These are phyloP conservation scores for Neurospora sp. DNA, from an alignment of 495 filamentous ascomycete species.

Conservation along the genomic window DNA sequence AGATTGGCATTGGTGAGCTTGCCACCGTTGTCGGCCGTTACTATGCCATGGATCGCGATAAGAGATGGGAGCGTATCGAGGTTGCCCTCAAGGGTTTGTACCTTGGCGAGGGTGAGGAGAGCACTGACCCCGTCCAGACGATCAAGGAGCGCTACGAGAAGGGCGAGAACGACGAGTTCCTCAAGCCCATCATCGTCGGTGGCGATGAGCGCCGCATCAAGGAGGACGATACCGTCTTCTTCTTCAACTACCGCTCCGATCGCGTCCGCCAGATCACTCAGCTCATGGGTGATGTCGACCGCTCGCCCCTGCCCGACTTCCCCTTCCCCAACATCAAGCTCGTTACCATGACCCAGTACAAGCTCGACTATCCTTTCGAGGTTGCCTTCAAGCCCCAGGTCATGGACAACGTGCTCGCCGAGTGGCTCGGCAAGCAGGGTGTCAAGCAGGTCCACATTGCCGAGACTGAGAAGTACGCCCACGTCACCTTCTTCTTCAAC, in stretches of 20 bases:
- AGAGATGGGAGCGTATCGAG: constrained; percentile 94
- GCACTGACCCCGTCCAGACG: constrained; percentile 72
- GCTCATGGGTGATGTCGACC: constrained; percentile 82
- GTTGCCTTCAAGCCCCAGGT: constrained; percentile 89
- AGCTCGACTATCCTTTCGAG: constrained; percentile 85
- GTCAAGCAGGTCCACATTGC: constrained; percentile 91
- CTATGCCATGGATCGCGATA: constrained; percentile 99
- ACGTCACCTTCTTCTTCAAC: constrained; percentile 99
- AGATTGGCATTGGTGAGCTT: constrained; percentile 76
- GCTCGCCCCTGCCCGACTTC: constrained; percentile 82
- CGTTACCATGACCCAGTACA: constrained; percentile 99
- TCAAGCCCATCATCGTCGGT: constrained; percentile 92
- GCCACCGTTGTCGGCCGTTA: constrained; percentile 94
- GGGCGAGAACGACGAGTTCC: constrained; percentile 90
- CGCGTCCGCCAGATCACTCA: constrained; percentile 96
- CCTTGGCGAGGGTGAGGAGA: constrained; percentile 74
- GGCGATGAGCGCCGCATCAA: constrained; percentile 76
- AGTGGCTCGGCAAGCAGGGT: constrained; percentile 82
- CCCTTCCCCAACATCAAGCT: constrained; percentile 87
- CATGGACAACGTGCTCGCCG: constrained; percentile 94
- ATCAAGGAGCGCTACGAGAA: constrained; percentile 81
- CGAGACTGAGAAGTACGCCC: constrained; percentile 98
- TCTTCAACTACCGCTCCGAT: constrained; percentile 99
- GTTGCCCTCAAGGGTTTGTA: constrained; percentile 80
- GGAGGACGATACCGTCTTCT: constrained; percentile 90